Percentiles rank a stretch among this genome's conserved stretches.
Evolutionary conservation across 2,329 filamentous ascomycete species (phyloP).

Genomic region (Ascochyta koolunga): DNA sequence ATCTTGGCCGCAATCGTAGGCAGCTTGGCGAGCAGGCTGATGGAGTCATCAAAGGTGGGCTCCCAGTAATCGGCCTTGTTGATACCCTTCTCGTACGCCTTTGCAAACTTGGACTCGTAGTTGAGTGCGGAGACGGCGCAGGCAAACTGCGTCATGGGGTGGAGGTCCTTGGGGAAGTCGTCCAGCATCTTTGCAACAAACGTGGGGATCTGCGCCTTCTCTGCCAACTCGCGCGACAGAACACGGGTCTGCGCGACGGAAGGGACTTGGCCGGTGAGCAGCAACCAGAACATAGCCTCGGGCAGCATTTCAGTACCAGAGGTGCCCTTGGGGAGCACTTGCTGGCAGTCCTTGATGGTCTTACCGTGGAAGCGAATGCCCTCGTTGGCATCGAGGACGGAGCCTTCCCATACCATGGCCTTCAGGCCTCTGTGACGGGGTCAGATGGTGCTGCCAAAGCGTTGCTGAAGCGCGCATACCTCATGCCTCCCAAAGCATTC

Average conservation of each 20-base stretch:
- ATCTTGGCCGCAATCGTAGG: constrained; percentile 97
- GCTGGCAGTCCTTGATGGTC: constrained; percentile 97
- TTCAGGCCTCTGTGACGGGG: constrained; percentile 71
- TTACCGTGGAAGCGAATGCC: constrained; percentile 97
- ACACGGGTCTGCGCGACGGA: constrained; percentile 79
- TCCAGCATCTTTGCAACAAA: constrained; percentile 90
- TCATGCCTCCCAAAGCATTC: constrained; percentile 95
- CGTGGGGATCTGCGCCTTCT: constrained; percentile 79
- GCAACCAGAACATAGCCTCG: constrained; percentile 99
- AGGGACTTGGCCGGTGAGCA: constrained; percentile 91
- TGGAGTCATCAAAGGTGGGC: constrained; percentile 93
- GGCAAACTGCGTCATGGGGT: constrained; percentile 98
- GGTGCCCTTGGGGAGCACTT: constrained; percentile 88
- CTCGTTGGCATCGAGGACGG: constrained; percentile 93
- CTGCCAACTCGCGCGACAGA: constrained; percentile 85
- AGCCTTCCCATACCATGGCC: constrained; percentile 98
- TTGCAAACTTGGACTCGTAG: constrained; percentile 91
- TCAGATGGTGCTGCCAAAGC: not conserved
- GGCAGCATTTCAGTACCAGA: constrained; percentile 96
- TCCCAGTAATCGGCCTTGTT: constrained; percentile 99
- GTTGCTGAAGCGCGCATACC: constrained; percentile 51
- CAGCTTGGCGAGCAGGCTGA: constrained; percentile 92
- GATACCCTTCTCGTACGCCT: constrained; percentile 86
- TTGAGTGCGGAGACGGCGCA: constrained; percentile 96
- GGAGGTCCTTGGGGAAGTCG: constrained; percentile 84